These are phyloP conservation scores for Naganishia vishniacii DNA, from an alignment of 768 basidiomycete species.

Conservation along the genomic window DNA sequence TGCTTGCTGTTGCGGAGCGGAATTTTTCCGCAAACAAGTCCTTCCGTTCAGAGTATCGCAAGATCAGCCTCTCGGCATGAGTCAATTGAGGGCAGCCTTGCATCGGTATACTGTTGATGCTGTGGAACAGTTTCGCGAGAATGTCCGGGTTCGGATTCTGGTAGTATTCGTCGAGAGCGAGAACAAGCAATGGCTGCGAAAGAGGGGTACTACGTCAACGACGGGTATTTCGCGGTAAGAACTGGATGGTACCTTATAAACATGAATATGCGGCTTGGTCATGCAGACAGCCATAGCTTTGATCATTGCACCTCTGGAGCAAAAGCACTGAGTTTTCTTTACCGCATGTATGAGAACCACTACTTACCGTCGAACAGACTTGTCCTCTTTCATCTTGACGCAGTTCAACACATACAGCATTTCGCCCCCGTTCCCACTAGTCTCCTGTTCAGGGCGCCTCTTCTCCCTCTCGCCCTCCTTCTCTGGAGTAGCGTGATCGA, in stretches of 20 bases:
- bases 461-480: constrained; percentile 3
- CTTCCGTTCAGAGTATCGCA: constrained; percentile 83
- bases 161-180: constrained; percentile 94
- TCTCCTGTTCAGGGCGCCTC: constrained; percentile 29
- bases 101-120: constrained; percentile 85
- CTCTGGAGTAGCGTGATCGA: too few relatives aligned
- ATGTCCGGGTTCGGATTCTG: constrained; percentile 80
- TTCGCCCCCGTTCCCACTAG: constrained; percentile 49
- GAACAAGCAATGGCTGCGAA: constrained; percentile 77
- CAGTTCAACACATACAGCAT: constrained; percentile 83
- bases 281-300: constrained; percentile 93
- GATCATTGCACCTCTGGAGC: constrained; percentile 75
- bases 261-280: constrained; percentile 86
- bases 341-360: neutral
- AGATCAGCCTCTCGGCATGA: constrained; percentile 75
- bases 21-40: constrained; percentile 89
- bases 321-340: neutral
- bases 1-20: constrained; percentile 21
- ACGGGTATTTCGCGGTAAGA: neutral
- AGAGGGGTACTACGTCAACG: neutral
- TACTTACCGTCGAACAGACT: constrained; percentile 66
- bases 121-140: constrained; percentile 80
- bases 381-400: constrained; percentile 86
- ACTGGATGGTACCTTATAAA: constrained; percentile 94
- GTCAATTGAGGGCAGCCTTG: constrained; percentile 70